Base-by-base conservation (phyloP, 2,329 filamentous ascomycete genomes). In the Thelonectria rubi region DNA sequence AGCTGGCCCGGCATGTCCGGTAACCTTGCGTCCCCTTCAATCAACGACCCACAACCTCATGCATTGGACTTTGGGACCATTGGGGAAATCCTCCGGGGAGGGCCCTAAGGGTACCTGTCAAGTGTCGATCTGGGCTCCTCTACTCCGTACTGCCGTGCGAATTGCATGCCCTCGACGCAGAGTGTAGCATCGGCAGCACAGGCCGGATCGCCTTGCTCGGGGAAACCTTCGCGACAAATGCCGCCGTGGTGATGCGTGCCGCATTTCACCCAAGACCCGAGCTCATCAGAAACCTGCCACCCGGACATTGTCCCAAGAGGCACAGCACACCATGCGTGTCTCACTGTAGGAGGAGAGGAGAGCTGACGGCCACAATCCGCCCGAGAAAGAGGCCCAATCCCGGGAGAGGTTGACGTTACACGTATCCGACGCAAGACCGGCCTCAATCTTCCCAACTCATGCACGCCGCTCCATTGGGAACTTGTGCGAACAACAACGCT, bases 91-190 rank as follows among this genome's bases (percentile, higher is more conserved):
- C 46, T 46, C 58, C 52, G 47, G 57, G 20, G 32, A 15, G 17
- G 18, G 15, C 46, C 43, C n/a, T n/a, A 39, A 54, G 51, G 39
- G 52, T 47, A 52, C 32, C 58, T 61, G 58, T 61, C 53, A 61
- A 48, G 53, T 61, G 53, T 52, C 58, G 52, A 61, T 61, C 53
- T 53, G 17, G 46, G 47, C 52, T 56, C 40, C 52, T 47, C 18
- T 39, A 12, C 5, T 42, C 40, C 17, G 6, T 30, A 3, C 32
- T 34, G 8, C 48, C 48, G 40, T 24, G 40, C 42, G 30, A 21
- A 18, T 17, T 18, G n/a, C 37, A 17, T 20, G 7, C 18, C 42
- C 12, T 24, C 20, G 42, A 26, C 8, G 18, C 21, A 15, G 20
- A n/a, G n/a, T 7, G 51, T 42, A 32, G 40, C 14, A 37, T 40